These are phyloP conservation scores for Xerocomellus amylosporus DNA, from an alignment of 768 basidiomycete species.

Conservation along the genomic window DNA sequence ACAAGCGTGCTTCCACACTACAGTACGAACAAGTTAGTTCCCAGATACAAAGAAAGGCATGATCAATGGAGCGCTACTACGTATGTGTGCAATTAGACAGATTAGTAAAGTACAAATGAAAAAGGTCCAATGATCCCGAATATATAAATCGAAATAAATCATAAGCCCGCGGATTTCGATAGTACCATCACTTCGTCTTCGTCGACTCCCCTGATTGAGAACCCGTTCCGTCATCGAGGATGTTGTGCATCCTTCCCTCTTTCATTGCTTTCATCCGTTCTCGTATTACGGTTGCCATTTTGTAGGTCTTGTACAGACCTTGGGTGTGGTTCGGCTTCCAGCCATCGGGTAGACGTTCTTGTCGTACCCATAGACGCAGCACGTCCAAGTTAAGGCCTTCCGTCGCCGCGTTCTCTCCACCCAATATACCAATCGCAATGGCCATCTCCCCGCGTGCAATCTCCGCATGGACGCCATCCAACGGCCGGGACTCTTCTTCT, in stretches of 20 bases:
- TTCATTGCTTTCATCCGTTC: constrained; percentile 27
- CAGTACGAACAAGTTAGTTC: background rate
- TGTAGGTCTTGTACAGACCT: constrained; percentile 31
- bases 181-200: constrained; percentile 18
- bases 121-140: background rate
- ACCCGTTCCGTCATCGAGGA: constrained; percentile 12
- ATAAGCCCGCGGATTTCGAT: background rate
- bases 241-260: constrained; percentile 17
- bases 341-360: constrained; percentile 48
- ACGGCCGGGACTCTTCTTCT: constrained; percentile 41
- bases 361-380: constrained; percentile 47
- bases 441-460: constrained; percentile 69
- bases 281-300: constrained; percentile 28
- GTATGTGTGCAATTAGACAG: background rate
- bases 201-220: background rate
- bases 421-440: constrained; percentile 52
- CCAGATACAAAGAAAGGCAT: background rate
- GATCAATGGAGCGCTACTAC: too few relatives aligned
- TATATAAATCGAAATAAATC: constrained; percentile 4
- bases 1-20: background rate
- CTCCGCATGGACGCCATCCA: constrained; percentile 51
- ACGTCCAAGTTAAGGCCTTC: constrained; percentile 46
- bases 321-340: constrained; percentile 34
- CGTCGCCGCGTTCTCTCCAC: constrained; percentile 34
- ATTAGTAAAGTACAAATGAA: background rate